These are phyloP conservation scores for Tremella mesenterica DNA, from an alignment of 768 basidiomycete species.

Conservation along the genomic window DNA sequence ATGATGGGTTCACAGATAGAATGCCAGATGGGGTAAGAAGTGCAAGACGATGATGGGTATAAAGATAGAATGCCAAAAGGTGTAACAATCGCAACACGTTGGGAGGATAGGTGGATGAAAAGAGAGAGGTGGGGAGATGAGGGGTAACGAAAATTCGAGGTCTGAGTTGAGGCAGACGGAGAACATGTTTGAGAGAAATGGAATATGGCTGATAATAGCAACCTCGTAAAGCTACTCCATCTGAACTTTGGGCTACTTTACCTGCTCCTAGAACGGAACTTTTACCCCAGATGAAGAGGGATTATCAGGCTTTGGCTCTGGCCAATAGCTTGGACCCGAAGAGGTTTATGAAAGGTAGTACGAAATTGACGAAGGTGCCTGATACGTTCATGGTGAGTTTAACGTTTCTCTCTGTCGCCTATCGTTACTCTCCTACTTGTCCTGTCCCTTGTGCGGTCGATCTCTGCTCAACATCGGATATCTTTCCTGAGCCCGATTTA, in stretches of 20 bases:
- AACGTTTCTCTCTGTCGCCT: not conserved
- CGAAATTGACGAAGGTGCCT: conserved; percentile 31
- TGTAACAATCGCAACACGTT: too few species aligned
- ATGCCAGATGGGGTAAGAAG: too few species aligned
- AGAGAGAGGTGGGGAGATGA: too few species aligned
- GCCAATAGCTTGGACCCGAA: conserved; percentile 43
- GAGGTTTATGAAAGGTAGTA: conserved; percentile 43
- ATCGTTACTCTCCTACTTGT: too few species aligned
- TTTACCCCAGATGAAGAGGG: conserved; percentile 41
- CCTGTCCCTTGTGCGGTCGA: too few species aligned
- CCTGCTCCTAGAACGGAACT: conserved; percentile 31
- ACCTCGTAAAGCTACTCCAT: conserved; percentile 34
- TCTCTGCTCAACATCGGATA: too few species aligned
- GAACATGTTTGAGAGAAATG: not conserved
- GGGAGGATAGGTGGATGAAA: too few species aligned
- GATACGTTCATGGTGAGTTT: conserved; percentile 40
- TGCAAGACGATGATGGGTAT: too few species aligned
- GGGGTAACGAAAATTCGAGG: too few species aligned
- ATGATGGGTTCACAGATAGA: too few species aligned
- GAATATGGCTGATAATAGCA: conserved; percentile 13
- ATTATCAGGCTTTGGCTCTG: conserved; percentile 42
- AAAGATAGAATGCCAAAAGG: not conserved
- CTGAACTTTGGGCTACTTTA: conserved; percentile 38
- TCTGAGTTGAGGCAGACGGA: too few species aligned
- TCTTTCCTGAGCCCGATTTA: not conserved